Percentiles rank a stretch among this genome's conserved stretches.
phyloP scores from a whole-genome alignment of 2,329 filamentous ascomycete genomes.

The Arthrobotrys megalospora region DNA sequence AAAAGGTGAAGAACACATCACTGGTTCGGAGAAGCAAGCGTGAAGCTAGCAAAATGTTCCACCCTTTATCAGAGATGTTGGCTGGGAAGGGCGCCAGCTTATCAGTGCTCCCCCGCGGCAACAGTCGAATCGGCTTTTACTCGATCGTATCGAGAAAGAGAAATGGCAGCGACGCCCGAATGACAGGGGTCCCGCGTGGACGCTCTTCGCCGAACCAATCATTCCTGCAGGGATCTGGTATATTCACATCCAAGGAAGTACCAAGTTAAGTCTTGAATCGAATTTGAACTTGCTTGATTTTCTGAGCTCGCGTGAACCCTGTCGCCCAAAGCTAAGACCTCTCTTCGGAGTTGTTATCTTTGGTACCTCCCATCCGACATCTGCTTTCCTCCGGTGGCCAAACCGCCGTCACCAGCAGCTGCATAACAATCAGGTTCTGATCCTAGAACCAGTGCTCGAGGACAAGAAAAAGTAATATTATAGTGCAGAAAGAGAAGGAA shows the following conservation, averaged over 20 bases:
- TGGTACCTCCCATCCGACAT: constrained; percentile 50
- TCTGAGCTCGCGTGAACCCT: constrained; percentile 58
- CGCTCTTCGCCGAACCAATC: constrained; percentile 60
- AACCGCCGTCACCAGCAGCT: constrained; percentile 33
- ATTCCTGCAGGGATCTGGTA: constrained; percentile 28
- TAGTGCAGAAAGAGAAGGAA: constrained; percentile 23
- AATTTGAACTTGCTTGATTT: constrained; percentile 25
- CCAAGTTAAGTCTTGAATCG: neutral
- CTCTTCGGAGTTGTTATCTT: constrained; percentile 44
- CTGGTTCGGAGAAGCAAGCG: neutral
- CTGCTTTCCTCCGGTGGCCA: constrained; percentile 54
- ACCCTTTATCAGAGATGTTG: constrained; percentile 18
- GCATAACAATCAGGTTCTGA: constrained; percentile 22
- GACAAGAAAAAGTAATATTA: neutral
- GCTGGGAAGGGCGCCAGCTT: constrained; percentile 16
- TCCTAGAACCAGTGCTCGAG: constrained; percentile 4
- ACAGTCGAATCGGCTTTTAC: constrained; percentile 39
- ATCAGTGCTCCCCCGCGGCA: constrained; percentile 55
- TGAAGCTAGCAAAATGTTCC: neutral
- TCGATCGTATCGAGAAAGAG: constrained; percentile 60
- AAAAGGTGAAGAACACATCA: constrained; percentile 2
- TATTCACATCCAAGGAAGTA: constrained; percentile 6
- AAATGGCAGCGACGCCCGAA: constrained; percentile 34
- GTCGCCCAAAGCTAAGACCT: constrained; percentile 44
- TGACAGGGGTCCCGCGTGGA: constrained; percentile 48